Evolutionary conservation across 2,329 filamentous ascomycete species (phyloP).

Genomic region (Bipolaris victoriae): DNA sequence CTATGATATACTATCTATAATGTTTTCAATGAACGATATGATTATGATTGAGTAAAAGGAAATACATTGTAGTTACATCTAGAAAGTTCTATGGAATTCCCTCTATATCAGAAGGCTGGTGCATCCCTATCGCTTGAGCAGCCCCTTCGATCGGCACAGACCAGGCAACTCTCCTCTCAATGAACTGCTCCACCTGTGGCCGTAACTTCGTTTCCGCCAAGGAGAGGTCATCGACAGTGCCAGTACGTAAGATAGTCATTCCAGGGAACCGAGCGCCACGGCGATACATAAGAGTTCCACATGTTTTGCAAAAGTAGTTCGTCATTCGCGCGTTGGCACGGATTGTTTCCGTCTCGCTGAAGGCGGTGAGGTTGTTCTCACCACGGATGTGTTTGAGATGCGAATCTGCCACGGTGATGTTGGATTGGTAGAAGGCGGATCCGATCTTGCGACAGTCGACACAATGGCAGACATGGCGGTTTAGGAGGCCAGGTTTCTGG

Average conservation of each 20-base stretch:
- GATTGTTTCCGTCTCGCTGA: neutral
- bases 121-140: neutral
- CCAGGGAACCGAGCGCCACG: constrained; percentile 55
- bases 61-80: no score
- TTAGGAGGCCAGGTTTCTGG: constrained; percentile 49
- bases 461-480: constrained; percentile 66
- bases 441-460: constrained; percentile 58
- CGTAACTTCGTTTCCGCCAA: constrained; percentile 64
- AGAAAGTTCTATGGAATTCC: neutral
- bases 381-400: neutral
- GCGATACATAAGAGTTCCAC: constrained; percentile 68
- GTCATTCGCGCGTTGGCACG: constrained; percentile 55
- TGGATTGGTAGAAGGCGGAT: constrained; percentile 8
- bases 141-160: neutral
- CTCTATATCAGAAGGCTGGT: neutral
- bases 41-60: no score
- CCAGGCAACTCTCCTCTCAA: constrained; percentile 61
- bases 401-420: neutral
- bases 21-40: no score
- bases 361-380: neutral
- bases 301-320: constrained; percentile 66
- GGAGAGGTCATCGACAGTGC: constrained; percentile 67
- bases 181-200: constrained; percentile 61
- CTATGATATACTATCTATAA: no score
- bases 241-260: constrained; percentile 58